phyloP scores from a whole-genome alignment of 208 protist species.

The Trypanosoma scelopori region DNA sequence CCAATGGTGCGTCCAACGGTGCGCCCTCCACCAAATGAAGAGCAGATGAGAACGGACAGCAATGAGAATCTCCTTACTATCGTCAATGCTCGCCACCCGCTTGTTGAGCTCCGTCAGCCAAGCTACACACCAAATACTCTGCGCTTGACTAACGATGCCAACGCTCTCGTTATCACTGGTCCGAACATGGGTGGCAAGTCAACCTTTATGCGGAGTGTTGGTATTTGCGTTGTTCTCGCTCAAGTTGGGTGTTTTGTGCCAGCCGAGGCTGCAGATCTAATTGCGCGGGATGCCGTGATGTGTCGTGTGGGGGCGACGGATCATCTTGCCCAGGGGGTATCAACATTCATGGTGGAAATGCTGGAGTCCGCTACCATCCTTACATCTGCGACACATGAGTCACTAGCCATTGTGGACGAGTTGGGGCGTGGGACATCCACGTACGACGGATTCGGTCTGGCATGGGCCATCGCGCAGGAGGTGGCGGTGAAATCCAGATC shows the following conservation, averaged over 20 bases:
- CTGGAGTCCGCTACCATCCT: constrained; percentile 98
- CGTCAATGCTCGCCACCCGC: constrained; percentile 80
- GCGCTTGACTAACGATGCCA: constrained; percentile 73
- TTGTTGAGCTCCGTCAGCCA: constrained; percentile 85
- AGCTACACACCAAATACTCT: constrained; percentile 81
- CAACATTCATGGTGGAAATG: constrained; percentile 99
- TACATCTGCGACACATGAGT: constrained; percentile 91
- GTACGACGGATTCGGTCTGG: constrained; percentile 99
- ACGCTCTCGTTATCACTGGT: constrained; percentile 89
- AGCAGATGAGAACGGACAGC: constrained; percentile 20
- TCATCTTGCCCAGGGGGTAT: constrained; percentile 92
- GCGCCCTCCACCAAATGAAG: constrained; percentile 1
- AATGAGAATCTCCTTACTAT: constrained; percentile 47
- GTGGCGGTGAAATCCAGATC: constrained; percentile 77
- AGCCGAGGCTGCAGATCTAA: constrained; percentile 81
- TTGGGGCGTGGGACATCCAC: constrained; percentile 99
- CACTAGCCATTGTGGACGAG: constrained; percentile 99
- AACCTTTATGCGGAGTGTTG: constrained; percentile 98
- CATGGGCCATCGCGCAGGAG: constrained; percentile 98
- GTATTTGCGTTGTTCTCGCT: constrained; percentile 96
- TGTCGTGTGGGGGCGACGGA: constrained; percentile 99
- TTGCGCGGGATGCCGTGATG: constrained; percentile 94
- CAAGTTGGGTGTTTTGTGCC: constrained; percentile 99
- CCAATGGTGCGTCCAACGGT: constrained; percentile 92
- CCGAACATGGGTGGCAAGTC: constrained; percentile 99